Evolutionary conservation across 768 basidiomycete species (phyloP).

Genomic region (Serendipita indica): DNA sequence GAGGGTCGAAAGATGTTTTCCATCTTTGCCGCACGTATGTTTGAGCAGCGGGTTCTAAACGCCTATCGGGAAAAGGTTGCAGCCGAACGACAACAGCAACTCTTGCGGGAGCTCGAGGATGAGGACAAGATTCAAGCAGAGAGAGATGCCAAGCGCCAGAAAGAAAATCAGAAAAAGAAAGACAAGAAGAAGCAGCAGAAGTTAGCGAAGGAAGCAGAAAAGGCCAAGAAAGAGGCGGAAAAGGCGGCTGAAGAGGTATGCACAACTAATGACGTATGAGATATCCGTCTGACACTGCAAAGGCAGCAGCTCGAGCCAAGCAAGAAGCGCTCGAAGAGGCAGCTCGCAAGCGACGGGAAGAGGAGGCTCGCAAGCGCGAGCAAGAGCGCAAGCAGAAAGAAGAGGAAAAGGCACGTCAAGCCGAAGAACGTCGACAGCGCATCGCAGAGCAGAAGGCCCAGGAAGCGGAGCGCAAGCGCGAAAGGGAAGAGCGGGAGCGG

Average conservation of each 20-base stretch:
- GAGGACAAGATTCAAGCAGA: slow-evolving; percentile 81
- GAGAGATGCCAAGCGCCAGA: slow-evolving; percentile 81
- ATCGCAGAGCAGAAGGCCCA: slow-evolving; percentile 67
- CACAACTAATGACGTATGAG: not conserved
- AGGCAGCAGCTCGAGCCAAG: slow-evolving; percentile 54
- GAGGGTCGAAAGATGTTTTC: slow-evolving; percentile 99
- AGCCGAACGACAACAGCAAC: slow-evolving; percentile 84
- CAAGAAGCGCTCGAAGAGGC: slow-evolving; percentile 70
- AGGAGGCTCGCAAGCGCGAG: slow-evolving; percentile 71
- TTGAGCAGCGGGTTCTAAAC: slow-evolving; percentile 93
- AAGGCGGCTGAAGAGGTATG: slow-evolving; percentile 60
- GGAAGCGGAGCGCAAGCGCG: slow-evolving; percentile 59
- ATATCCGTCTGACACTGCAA: not conserved
- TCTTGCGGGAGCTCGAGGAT: slow-evolving; percentile 88
- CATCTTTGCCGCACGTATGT: slow-evolving; percentile 98
- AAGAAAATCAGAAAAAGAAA: slow-evolving; percentile 96
- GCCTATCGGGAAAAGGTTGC: slow-evolving; percentile 96
- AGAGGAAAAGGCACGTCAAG: slow-evolving; percentile 69
- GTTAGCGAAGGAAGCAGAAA: slow-evolving; percentile 82
- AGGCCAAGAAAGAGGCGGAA: slow-evolving; percentile 67
- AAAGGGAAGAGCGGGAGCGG: slow-evolving; percentile 63
- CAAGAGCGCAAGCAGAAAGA: slow-evolving; percentile 58
- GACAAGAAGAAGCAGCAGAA: slow-evolving; percentile 95
- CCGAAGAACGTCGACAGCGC: slow-evolving; percentile 69
- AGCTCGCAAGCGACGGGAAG: slow-evolving; percentile 64